Evolutionary conservation across 768 basidiomycete species (phyloP), one percentile per base, ranked within the genome.

Genomic region (Leccinum pellstonianum): DNA sequence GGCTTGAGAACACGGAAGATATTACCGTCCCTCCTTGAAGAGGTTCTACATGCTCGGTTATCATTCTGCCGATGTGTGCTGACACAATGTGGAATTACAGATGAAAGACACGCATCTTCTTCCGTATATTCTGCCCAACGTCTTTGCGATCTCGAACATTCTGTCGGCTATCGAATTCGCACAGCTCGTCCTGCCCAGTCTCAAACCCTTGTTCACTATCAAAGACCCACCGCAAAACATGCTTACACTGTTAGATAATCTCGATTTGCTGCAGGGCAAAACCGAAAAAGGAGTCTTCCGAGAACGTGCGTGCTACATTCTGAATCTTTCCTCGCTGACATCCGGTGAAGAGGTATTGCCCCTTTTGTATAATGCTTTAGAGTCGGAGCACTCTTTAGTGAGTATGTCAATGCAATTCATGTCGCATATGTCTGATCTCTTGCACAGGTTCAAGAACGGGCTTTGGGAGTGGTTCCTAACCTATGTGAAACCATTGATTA

Each of bases 191-290:
- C 78, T 98, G 4, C 93, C 94, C 1, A 90, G 87, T 66, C 80
- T 98, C 37, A 94, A 90, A 68, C 96, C 95, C 0, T 75, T 99
- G 17, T 99, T 99, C 63, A 80, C 78, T 0, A 78, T 98, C 68
- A 94, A 91, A 71, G 97, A 99, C 67, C 96, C 97, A 17, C 95
- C 96, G 0, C 95, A 98, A 74, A 97, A 95, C 64, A 96, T 98
- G 92, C 74, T 98, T 54, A 95, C 94, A 0, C 76, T 99, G 25
- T 74, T 99, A 49, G 95, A 98, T 66, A 96, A 96, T 67, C 80
- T 99, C 8, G 77, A 83, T 23, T 83, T 95, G 76, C 79, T 99
- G 29, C 93, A 95, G 67, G 84, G 81, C 59, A 99, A 99, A 76
- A 95, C 94, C 2, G 87, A 91, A 56, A 93, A 94, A 62, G 75